A percentile compares a stretch with the other conserved stretches of the same genome.
Evolutionary conservation across 805 yeast genomes (phyloP).

Genomic region (Starmerella apicola): DNA sequence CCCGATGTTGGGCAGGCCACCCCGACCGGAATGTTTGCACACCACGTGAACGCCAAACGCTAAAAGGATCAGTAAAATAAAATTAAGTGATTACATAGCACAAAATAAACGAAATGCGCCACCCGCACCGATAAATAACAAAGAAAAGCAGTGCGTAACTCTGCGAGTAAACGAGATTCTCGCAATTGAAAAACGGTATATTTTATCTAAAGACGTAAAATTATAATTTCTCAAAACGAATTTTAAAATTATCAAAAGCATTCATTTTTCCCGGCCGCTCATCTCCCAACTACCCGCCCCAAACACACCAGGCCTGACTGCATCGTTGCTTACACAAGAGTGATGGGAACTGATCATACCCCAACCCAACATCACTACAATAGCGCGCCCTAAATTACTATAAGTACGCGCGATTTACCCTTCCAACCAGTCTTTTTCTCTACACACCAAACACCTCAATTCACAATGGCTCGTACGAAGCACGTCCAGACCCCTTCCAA

Average conservation of each 20-base stretch:
- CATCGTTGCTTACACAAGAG: background rate
- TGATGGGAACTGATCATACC: background rate
- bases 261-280: background rate
- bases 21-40: background rate
- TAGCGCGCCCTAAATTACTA: background rate
- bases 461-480: constrained; percentile 32
- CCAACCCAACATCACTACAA: background rate
- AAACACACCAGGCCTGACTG: background rate
- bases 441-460: background rate
- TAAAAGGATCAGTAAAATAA: background rate
- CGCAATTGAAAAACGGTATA: too few species aligned
- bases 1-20: background rate
- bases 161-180: background rate
- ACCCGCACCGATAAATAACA: background rate
- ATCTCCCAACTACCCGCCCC: background rate
- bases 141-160: background rate
- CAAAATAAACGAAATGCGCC: background rate
- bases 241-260: background rate
- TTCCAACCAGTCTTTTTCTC: background rate
- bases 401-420: background rate
- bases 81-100: background rate
- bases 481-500: constrained; percentile 66
- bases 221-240: background rate
- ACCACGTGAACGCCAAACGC: background rate
- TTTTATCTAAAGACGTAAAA: background rate